Evolutionary conservation across 148 eudicot species (phyloP), one percentile per base, ranked within the genome.

Genomic region (Arctostaphylos glauca): DNA sequence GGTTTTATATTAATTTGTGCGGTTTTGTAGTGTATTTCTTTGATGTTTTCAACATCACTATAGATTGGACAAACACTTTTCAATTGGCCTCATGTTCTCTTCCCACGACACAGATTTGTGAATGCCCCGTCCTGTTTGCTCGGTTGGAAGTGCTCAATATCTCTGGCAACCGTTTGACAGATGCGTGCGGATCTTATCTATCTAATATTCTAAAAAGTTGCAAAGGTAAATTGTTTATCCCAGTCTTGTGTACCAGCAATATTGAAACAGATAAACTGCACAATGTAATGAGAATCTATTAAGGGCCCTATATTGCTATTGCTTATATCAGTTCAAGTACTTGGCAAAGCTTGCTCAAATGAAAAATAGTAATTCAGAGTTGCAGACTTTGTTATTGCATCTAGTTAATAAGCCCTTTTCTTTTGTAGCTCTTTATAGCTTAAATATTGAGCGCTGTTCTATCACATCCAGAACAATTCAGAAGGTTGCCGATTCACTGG

Each of bases 131-230:
- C 70, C 87, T 96, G 48, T 80, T 91, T 88, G 80, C 89, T 82
- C 98, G 99, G 81, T 74, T 96, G 89, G 98, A 96, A 92, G 98
- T 96, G 80, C 91, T 96, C 79, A 91, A 94, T 86, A 86, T 96
- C 53, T 93, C 98, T 77, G 98, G 97, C 70, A 96, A 96, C 88
- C 91, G 94, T 83, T 89, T 96, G 80, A 94, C 98, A 81, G 99
- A 94, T 89, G 90, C 92, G 13, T 96, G 97, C 88, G 94, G 93
- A 81, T 88, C 89, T 80, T 93, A 89, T 87, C 86, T 96, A 80
- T 90, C 94, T 76, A 88, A 92, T 46, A 89, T 96, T 82, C 81
- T 96, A 81, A 71, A 70, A 72, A 92, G 87, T 70, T 94, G 98
- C 95, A 94, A 88, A 96, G 99, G 99, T 94, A 74, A 46, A 71